Evolutionary conservation across 1,139 yeast genomes (phyloP).

Genomic region (Taphrina pruni): DNA sequence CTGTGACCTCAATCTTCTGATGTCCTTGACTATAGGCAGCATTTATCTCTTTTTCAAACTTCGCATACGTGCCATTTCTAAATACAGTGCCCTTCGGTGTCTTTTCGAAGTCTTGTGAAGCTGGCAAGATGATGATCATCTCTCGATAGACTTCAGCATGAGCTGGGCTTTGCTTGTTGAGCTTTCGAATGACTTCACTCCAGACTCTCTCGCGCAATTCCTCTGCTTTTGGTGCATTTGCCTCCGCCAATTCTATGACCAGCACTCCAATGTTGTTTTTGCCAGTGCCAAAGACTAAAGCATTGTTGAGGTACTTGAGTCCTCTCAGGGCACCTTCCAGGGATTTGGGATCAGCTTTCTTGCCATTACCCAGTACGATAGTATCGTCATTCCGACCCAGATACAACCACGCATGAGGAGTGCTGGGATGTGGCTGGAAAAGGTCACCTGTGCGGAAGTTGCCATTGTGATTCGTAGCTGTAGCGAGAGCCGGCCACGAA

Average conservation of each 20-base stretch:
- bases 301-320: constrained; percentile 39
- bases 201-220: constrained; percentile 43
- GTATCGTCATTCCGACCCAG: constrained; percentile 44
- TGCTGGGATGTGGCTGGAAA: constrained; percentile 43
- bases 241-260: constrained; percentile 33
- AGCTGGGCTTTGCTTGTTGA: constrained; percentile 32
- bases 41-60: constrained; percentile 42
- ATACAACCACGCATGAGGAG: constrained; percentile 43
- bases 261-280: constrained; percentile 42
- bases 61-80: constrained; percentile 44
- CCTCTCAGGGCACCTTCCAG: constrained; percentile 44
- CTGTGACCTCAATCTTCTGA: constrained; percentile 34
- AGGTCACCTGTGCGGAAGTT: constrained; percentile 42
- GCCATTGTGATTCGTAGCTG: constrained; percentile 8
- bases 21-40: constrained; percentile 36
- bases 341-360: constrained; percentile 44
- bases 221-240: constrained; percentile 28
- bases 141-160: constrained; percentile 43
- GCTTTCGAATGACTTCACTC: constrained; percentile 31
- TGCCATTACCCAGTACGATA: constrained; percentile 44
- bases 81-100: constrained; percentile 45
- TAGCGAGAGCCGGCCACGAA: constrained; percentile 24
- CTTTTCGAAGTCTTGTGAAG: constrained; percentile 42
- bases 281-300: constrained; percentile 44
- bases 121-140: constrained; percentile 41